Evolutionary conservation across 1,284 basidiomycete genomes (phyloP).

Genomic region (Puccinia horiana): DNA sequence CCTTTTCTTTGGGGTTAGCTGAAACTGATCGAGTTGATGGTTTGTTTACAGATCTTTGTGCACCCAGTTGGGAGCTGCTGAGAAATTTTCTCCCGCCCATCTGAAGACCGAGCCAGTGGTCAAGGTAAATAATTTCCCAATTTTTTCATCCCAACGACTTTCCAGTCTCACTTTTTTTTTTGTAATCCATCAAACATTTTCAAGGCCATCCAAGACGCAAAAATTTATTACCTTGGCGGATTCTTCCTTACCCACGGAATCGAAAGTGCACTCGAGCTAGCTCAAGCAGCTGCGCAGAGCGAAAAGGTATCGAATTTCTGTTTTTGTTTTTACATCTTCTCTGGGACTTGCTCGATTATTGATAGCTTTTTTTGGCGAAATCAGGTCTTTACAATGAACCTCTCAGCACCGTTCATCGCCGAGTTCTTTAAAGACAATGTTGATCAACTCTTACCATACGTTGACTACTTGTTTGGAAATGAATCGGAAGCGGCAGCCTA

Average conservation of each 20-base stretch:
- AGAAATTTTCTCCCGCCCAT: slow-evolving; percentile 42
- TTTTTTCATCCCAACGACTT: slow-evolving; percentile 65
- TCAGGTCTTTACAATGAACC: slow-evolving; percentile 83
- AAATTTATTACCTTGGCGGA: slow-evolving; percentile 91
- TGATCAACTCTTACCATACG: slow-evolving; percentile 75
- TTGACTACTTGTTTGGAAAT: slow-evolving; percentile 87
- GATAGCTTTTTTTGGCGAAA: slow-evolving; percentile 12
- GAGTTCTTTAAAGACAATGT: slow-evolving; percentile 88
- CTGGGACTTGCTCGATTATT: slow-evolving; percentile 28
- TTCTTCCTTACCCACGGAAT: slow-evolving; percentile 95
- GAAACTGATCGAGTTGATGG: not conserved
- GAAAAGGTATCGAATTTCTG: slow-evolving; percentile 70
- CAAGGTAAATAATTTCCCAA: slow-evolving; percentile 3
- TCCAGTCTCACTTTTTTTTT: slow-evolving; percentile 84
- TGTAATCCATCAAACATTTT: slow-evolving; percentile 68
- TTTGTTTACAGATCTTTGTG: slow-evolving; percentile 37
- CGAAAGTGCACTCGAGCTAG: slow-evolving; percentile 73
- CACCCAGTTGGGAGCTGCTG: slow-evolving; percentile 34
- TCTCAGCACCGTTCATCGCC: slow-evolving; percentile 95
- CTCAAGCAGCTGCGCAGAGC: slow-evolving; percentile 74
- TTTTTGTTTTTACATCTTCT: not conserved
- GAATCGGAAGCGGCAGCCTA: slow-evolving; percentile 90
- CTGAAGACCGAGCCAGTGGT: slow-evolving; percentile 26
- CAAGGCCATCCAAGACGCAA: slow-evolving; percentile 75
- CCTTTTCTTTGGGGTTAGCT: slow-evolving; percentile 11